Conservation (phyloP, 352 stramenopile genomes). For the Phytophthora multivora region DNA sequence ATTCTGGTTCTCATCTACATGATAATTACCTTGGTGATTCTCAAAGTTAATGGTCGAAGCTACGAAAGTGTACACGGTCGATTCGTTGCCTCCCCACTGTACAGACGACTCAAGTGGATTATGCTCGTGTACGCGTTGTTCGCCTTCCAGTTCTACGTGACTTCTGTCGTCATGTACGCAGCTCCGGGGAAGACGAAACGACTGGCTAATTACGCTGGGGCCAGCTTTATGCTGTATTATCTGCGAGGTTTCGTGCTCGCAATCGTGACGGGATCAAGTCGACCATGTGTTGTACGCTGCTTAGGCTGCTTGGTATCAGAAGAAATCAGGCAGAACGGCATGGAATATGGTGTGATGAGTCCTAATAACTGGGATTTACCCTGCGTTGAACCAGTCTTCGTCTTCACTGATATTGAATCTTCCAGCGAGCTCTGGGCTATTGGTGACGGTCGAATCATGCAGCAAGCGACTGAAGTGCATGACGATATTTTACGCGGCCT, state of each 20-base stretch:
- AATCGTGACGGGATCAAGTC: slow-evolving; percentile 48
- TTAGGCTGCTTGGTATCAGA: slow-evolving; percentile 38
- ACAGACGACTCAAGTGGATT: slow-evolving; percentile 50
- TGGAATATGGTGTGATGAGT: slow-evolving; percentile 18
- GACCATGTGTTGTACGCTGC: slow-evolving; percentile 42
- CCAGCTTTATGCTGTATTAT: slow-evolving; percentile 50
- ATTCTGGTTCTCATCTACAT: slow-evolving; percentile 40
- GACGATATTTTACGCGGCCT: slow-evolving; percentile 41
- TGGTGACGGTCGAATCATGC: slow-evolving; percentile 40
- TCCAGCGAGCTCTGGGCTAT: slow-evolving; percentile 53
- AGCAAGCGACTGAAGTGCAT: slow-evolving; percentile 39
- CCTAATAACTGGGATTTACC: slow-evolving; percentile 8
- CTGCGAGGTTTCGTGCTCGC: slow-evolving; percentile 44
- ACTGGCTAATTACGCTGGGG: slow-evolving; percentile 29
- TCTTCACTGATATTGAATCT: slow-evolving; percentile 66
- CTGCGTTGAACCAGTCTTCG: slow-evolving; percentile 47
- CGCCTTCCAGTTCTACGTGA: slow-evolving; percentile 56
- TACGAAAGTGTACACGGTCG: slow-evolving; percentile 49
- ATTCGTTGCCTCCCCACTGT: slow-evolving; percentile 53
- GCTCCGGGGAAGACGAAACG: slow-evolving; percentile 11
- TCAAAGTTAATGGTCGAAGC: slow-evolving; percentile 45
- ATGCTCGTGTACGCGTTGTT: slow-evolving; percentile 57
- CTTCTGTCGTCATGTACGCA: slow-evolving; percentile 46
- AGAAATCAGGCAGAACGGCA: slow-evolving; percentile 36
- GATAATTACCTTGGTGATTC: slow-evolving; percentile 27